A percentile compares a stretch with the other conserved stretches of the same genome.
Conservation (phyloP, 2,329 filamentous ascomycete genomes). For the Colletotrichum costaricense region DNA sequence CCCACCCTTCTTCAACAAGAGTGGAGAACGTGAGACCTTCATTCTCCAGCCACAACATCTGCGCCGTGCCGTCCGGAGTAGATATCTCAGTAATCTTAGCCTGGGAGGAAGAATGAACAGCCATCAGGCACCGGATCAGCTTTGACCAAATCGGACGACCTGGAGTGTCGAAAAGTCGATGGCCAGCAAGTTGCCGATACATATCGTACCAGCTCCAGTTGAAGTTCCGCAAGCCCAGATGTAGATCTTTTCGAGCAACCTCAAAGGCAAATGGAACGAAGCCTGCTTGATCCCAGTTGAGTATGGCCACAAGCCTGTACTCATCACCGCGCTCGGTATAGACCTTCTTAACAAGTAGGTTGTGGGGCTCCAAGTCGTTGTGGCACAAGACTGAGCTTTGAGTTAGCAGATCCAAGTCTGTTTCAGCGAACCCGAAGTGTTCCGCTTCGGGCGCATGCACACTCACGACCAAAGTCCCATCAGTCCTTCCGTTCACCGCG, state of each 20-base stretch:
- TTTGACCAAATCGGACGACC: not conserved
- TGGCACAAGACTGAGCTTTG: conserved; percentile 4
- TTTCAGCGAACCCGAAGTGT: not conserved
- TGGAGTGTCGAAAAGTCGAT: not conserved
- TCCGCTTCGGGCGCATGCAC: not conserved
- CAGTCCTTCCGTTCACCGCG: not conserved
- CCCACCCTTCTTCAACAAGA: not conserved
- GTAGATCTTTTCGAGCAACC: not conserved
- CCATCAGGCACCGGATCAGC: not conserved
- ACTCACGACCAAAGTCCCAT: not conserved
- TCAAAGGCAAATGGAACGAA: conserved; percentile 17
- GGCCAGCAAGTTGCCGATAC: not conserved
- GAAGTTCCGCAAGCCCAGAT: conserved; percentile 1
- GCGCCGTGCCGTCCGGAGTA: not conserved
- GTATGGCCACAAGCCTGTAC: conserved; percentile 3
- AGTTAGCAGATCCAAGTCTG: not conserved
- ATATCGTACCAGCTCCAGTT: conserved; percentile 14
- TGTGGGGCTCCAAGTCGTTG: conserved; percentile 23
- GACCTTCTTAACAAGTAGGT: not conserved
- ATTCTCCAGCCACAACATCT: not conserved
- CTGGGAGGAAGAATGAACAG: not conserved
- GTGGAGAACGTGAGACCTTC: not conserved
- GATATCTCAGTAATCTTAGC: not conserved
- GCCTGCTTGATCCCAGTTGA: conserved; percentile 9
- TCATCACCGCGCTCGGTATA: not conserved